These are phyloP conservation scores for Barnettozyma botsteinii DNA, from an alignment of 805 yeast genomes.

Conservation along the genomic window DNA sequence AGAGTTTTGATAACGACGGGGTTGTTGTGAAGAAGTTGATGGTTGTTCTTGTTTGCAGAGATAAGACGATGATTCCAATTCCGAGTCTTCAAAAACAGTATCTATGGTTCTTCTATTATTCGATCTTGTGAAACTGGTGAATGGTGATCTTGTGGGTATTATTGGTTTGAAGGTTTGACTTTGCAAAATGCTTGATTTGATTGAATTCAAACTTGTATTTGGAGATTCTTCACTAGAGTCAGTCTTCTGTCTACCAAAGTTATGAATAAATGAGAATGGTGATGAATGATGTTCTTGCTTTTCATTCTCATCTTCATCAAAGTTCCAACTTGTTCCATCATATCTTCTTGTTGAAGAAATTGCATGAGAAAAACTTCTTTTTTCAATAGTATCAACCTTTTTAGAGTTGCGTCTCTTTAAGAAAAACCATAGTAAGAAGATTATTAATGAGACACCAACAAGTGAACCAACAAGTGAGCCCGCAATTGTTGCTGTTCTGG, in stretches of 20 bases:
- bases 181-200: constrained; percentile 14
- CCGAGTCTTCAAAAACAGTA: constrained; percentile 25
- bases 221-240: not conserved
- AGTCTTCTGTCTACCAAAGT: not conserved
- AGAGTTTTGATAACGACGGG: constrained; percentile 14
- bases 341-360: constrained; percentile 24
- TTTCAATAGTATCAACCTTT: constrained; percentile 2
- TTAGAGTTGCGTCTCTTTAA: constrained; percentile 7
- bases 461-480: constrained; percentile 26
- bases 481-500: constrained; percentile 17
- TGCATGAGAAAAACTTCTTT: constrained; percentile 23
- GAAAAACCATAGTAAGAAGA: constrained; percentile 15
- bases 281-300: constrained; percentile 1
- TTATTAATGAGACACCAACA: constrained; percentile 13
- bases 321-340: constrained; percentile 8
- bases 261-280: constrained; percentile 9
- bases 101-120: constrained; percentile 17
- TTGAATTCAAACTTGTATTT: constrained; percentile 4
- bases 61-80: constrained; percentile 9
- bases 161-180: constrained; percentile 7
- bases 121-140: not conserved
- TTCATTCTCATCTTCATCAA: constrained; percentile 5
- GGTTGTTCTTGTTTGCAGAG: not conserved
- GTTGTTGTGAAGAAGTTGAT: not conserved
- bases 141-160: not conserved